Evolutionary conservation across 495 filamentous ascomycete species (phyloP), one percentile per base, ranked within the genome.

Genomic region (Tuber magnatum): DNA sequence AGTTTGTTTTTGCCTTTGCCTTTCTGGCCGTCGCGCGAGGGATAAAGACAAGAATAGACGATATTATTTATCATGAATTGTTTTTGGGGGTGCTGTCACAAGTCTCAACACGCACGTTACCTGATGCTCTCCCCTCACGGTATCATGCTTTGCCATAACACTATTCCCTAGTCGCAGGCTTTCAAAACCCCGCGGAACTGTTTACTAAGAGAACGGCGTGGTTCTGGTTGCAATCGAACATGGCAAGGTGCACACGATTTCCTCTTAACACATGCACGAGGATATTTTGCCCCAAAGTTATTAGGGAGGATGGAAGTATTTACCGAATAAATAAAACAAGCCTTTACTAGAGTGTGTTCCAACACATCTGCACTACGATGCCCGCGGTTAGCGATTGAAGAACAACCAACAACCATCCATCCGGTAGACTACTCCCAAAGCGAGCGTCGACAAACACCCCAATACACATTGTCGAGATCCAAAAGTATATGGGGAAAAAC

Each of bases 1-100:
- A 90, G 83, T 75, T 74, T 86, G 86, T 90, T 90, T 85, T 83
- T 87, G 86, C 81, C 82, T 69, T 65, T 65, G 56, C 18, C 3
- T 35, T 65, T 65, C 56, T 65, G 56, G 56, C 32, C 56, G 56
- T 28, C 20, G 56, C 35, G 56, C 56, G 56, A 65, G 32, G 32
- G 28, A 35, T 18, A 65, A 35, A 65, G 28, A 14, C 56, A 16
- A 35, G 28, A 65, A 18, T 35, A 20, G n/a, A 65, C 4, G 3
- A 28, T 35, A 35, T 35, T 32, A 8, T 28, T 5, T 35, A 28
- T 18, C 56, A 3, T 35, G n/a, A 65, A 32, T 35, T 35, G 56
- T 65, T n/a, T 65, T 35, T 14, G 12, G 28, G 28, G 7, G 51
- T 32, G 0, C 28, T 35, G 28, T n/a, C 24, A 56, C 22, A 56